A percentile compares a stretch with the other conserved stretches of the same genome.
These are phyloP conservation scores for Theileria parva DNA, from an alignment of 169 alveolate genomes.

Conservation along the genomic window DNA sequence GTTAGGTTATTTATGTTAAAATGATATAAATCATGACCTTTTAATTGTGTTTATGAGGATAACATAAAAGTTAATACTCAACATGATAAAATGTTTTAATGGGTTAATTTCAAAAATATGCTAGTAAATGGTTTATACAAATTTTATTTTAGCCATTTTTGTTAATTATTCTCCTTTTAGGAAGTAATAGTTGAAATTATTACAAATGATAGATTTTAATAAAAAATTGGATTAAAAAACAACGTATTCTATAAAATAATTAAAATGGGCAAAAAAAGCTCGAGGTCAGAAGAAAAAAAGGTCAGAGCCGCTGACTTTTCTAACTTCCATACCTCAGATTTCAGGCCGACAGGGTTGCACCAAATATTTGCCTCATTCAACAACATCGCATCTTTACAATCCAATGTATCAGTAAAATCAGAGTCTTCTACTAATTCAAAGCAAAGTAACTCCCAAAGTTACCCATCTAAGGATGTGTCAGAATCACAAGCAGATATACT, in stretches of 20 bases:
- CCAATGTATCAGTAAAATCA: neutral
- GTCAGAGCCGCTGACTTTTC: conserved; percentile 62
- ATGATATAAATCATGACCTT: too few relatives aligned
- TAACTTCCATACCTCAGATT: conserved; percentile 44
- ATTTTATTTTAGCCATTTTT: too few relatives aligned
- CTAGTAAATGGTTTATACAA: too few relatives aligned
- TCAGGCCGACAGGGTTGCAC: conserved; percentile 63
- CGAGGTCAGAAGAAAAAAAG: conserved; percentile 47
- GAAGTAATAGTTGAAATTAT: neutral
- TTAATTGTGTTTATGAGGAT: too few relatives aligned
- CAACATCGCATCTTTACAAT: conserved; percentile 1
- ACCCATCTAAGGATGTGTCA: neutral
- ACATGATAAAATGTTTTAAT: too few relatives aligned
- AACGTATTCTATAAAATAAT: neutral
- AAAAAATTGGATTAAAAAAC: neutral
- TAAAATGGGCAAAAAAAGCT: conserved; percentile 28
- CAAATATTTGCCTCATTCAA: conserved; percentile 48
- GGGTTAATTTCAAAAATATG: too few relatives aligned
- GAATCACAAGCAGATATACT: conserved; percentile 35
- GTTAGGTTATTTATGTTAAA: too few relatives aligned
- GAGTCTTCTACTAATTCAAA: conserved; percentile 5
- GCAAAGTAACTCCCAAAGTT: neutral
- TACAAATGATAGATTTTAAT: neutral
- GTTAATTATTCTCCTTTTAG: too few relatives aligned
- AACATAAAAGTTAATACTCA: too few relatives aligned